A percentile compares a stretch with the other conserved stretches of the same genome.
Conservation (phyloP, 805 yeast genomes). For the Candida yuanshanica region DNA sequence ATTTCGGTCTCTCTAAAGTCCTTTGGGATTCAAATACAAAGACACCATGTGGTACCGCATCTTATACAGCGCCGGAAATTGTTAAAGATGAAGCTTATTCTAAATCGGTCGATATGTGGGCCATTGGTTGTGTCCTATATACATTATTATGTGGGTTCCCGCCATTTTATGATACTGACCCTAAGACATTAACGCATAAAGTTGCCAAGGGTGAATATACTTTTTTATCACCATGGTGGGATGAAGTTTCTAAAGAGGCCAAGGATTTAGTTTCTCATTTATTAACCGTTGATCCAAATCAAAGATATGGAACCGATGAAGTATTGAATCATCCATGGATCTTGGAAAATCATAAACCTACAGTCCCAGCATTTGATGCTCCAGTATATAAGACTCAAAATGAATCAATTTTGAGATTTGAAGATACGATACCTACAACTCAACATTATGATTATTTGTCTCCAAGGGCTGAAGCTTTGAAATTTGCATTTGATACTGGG, state of each 20-base stretch:
- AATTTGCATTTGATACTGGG: slow-evolving; percentile 81
- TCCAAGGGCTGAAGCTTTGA: slow-evolving; percentile 75
- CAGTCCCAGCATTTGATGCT: slow-evolving; percentile 46
- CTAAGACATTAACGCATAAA: slow-evolving; percentile 69
- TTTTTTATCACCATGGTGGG: slow-evolving; percentile 84
- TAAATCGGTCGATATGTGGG: slow-evolving; percentile 98
- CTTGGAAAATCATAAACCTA: slow-evolving; percentile 35
- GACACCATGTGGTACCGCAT: slow-evolving; percentile 98
- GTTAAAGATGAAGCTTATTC: slow-evolving; percentile 91
- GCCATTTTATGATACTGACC: slow-evolving; percentile 78
- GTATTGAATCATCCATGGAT: slow-evolving; percentile 81
- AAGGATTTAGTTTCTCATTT: slow-evolving; percentile 75
- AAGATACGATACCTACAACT: slow-evolving; percentile 22
- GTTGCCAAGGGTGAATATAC: slow-evolving; percentile 67
- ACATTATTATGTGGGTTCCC: slow-evolving; percentile 96
- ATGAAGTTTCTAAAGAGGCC: slow-evolving; percentile 82
- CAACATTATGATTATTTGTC: slow-evolving; percentile 30
- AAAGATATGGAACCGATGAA: slow-evolving; percentile 72
- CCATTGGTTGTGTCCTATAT: slow-evolving; percentile 91
- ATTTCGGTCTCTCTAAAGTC: slow-evolving; percentile 90
- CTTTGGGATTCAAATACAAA: slow-evolving; percentile 74
- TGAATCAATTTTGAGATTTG: slow-evolving; percentile 20
- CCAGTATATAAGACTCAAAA: slow-evolving; percentile 21
- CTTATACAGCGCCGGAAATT: slow-evolving; percentile 97
- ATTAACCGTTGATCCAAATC: slow-evolving; percentile 74